Evolutionary conservation across 495 filamentous ascomycete species (phyloP).

Genomic region (Neurospora sp.): DNA sequence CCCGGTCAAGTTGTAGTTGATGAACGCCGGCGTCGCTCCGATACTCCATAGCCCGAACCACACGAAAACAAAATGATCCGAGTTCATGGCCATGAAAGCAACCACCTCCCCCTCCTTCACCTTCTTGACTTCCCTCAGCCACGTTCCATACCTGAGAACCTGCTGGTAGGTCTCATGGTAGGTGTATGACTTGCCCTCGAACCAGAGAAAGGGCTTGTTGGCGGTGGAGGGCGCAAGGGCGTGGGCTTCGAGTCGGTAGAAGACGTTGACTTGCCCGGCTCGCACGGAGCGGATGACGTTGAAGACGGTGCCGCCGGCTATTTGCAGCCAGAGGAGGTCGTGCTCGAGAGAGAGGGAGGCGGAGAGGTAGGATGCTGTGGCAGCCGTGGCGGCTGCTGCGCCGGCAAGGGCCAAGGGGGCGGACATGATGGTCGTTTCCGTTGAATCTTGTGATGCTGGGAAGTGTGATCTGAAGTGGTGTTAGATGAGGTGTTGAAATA

Average conservation of each 20-base stretch:
- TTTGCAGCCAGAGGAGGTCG: conserved; percentile 49
- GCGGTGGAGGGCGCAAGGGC: conserved; percentile 49
- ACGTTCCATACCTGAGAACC: conserved; percentile 67
- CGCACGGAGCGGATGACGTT: conserved; percentile 28
- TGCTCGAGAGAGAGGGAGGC: conserved; percentile 59
- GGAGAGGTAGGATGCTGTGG: conserved; percentile 68
- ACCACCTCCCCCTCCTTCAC: conserved; percentile 70
- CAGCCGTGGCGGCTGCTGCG: conserved; percentile 45
- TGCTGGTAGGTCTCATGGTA: conserved; percentile 66
- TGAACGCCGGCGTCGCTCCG: conserved; percentile 34
- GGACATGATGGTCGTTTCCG: not conserved
- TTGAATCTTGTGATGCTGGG: not conserved
- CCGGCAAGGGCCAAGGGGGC: conserved; percentile 37
- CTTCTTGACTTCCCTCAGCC: conserved; percentile 56
- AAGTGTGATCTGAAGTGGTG: not conserved
- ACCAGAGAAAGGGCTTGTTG: conserved; percentile 55
- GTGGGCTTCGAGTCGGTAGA: conserved; percentile 66
- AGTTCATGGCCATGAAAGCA: conserved; percentile 80
- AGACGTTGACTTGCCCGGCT: conserved; percentile 56
- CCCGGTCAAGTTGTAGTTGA: conserved; percentile 43
- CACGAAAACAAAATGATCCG: conserved; percentile 47
- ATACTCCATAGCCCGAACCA: conserved; percentile 37
- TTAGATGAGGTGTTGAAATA: not conserved
- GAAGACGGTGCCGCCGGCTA: conserved; percentile 30
- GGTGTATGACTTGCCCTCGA: conserved; percentile 63